phyloP scores from a whole-genome alignment of 441 rosid species.

The Mallotus repandus region DNA sequence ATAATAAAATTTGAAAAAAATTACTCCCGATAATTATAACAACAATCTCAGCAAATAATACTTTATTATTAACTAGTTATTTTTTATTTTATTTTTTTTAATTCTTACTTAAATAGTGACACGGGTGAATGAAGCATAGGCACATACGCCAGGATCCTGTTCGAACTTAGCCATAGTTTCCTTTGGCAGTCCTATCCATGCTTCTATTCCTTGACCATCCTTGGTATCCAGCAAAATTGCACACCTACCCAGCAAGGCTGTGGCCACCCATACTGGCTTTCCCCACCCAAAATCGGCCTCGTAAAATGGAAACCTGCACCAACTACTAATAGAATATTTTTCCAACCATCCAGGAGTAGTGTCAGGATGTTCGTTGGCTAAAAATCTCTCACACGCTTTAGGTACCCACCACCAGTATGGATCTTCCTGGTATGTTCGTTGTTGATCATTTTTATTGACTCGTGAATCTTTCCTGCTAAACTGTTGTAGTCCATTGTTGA shows the following conservation, averaged over 20 bases:
- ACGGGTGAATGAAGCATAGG: background rate
- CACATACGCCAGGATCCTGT: constrained; percentile 8
- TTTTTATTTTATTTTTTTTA: no score
- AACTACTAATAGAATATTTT: constrained; percentile 7
- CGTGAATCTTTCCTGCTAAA: constrained; percentile 13
- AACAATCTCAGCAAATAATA: no score
- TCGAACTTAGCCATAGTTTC: constrained; percentile 21
- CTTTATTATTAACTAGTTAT: no score
- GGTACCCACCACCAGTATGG: background rate
- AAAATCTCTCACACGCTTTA: background rate
- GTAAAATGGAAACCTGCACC: constrained; percentile 26
- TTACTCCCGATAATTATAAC: no score
- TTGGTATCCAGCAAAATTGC: constrained; percentile 5
- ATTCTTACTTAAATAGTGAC: no score
- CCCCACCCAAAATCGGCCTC: constrained; percentile 25
- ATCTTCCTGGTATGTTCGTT: constrained; percentile 4
- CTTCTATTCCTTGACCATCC: constrained; percentile 30
- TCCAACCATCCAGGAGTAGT: background rate
- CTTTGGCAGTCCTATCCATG: constrained; percentile 21
- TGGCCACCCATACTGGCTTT: constrained; percentile 5
- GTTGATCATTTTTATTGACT: constrained; percentile 8
- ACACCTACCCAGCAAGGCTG: background rate
- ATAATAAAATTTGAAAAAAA: no score
- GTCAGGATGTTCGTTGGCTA: background rate
- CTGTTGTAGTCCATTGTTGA: background rate